Evolutionary conservation across 768 basidiomycete genomes (phyloP), one percentile per base, ranked within the genome.

Genomic region (Clitopilus passeckerianus): DNA sequence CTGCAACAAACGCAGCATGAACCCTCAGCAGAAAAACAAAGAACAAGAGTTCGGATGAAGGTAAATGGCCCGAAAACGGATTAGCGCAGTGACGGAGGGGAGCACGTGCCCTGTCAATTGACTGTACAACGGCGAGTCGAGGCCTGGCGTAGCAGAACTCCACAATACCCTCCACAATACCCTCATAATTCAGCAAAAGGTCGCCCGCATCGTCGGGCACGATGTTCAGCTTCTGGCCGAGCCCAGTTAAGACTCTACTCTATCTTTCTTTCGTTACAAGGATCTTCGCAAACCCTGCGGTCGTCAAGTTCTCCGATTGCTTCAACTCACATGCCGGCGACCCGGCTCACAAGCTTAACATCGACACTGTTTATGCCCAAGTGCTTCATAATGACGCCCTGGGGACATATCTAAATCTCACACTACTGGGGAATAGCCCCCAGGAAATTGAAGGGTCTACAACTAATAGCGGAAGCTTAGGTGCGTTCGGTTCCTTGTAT

Each of bases 291-390:
- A 84, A 86, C 66, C 89, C 89, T 1, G 84, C 86, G 23, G 78
- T 79, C 0, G 71, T 90, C 15, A 75, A 75, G 50, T 92, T 85
- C 70, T 65, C 71, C n/a, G 89, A 91, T 70, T 93, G 91, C 72
- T 91, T 84, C 71, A 71, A 74, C 61, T 57, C 61, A 15, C 59
- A 70, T 22, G 68, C 74, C 23, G 78, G 80, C 59, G 80, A 80
- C 71, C 63, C 67, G 33, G 70, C 78, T 46, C 79, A 80, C 70
- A 89, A 86, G 69, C 78, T 92, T 72, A 76, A 82, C 33, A 79
- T 93, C 59, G 78, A 83, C 60, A 80, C 81, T 33, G 84, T 93
- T 46, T 93, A 90, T 67, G 88, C 82, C 20, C 91, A 93, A 70
- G 77, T 89, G 59, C 72, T 83, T 22, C 72, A 80, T 27, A 75